Evolutionary conservation across 495 filamentous ascomycete species (phyloP).

Genomic region (Penicillium pulvis): DNA sequence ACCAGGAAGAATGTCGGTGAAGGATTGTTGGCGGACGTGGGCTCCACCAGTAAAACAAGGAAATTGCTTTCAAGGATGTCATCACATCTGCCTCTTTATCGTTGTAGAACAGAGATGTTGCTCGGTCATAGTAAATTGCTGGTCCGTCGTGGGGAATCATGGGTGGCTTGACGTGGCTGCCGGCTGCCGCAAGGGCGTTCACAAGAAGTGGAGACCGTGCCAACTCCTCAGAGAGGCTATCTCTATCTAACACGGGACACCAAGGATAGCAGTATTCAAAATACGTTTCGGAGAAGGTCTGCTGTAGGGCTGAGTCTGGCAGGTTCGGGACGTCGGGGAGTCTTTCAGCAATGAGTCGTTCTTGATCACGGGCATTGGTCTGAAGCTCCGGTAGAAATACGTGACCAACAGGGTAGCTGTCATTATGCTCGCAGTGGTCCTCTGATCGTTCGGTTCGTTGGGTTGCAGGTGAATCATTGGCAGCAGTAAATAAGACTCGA

Average conservation of each 20-base stretch:
- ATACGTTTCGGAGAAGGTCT: conserved; percentile 40
- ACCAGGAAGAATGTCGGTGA: conserved; percentile 41
- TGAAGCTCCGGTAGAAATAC: conserved; percentile 27
- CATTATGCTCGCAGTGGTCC: conserved; percentile 26
- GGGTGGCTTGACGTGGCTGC: conserved; percentile 36
- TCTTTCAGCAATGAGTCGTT: conserved; percentile 21
- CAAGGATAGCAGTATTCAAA: conserved; percentile 36
- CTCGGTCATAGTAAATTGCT: conserved; percentile 35
- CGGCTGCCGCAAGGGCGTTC: conserved; percentile 38
- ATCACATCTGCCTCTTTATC: conserved; percentile 34
- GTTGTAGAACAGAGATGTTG: conserved; percentile 33
- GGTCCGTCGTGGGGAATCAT: conserved; percentile 37
- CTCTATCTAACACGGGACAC: conserved; percentile 37
- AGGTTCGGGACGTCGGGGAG: conserved; percentile 20
- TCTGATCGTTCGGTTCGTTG: conserved; percentile 14
- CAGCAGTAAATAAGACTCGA: neutral
- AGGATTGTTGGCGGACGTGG: conserved; percentile 33
- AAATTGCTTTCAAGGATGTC: conserved; percentile 31
- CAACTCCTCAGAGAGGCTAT: conserved; percentile 25
- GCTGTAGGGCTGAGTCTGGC: conserved; percentile 33
- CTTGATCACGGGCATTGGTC: conserved; percentile 27
- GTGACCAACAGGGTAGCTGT: conserved; percentile 20
- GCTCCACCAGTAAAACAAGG: conserved; percentile 43
- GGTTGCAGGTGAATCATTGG: conserved; percentile 11
- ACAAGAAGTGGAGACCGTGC: conserved; percentile 33